These are phyloP conservation scores for Phytophthora tubulina DNA, from an alignment of 352 stramenopile genomes.

Conservation along the genomic window DNA sequence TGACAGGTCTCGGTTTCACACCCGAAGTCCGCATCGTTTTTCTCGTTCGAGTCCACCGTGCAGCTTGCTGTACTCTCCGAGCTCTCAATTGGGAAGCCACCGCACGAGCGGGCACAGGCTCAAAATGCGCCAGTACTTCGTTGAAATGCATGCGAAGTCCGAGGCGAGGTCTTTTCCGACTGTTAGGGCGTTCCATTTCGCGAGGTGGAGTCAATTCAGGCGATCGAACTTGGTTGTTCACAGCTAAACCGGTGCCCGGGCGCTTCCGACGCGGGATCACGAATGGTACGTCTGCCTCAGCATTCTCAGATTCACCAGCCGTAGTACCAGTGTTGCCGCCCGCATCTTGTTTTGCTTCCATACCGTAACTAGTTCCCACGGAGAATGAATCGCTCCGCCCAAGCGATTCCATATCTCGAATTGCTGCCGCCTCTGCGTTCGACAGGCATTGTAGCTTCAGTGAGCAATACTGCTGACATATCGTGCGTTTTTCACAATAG, in stretches of 20 bases:
- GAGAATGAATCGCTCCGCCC: conserved; percentile 3
- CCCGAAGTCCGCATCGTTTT: conserved; percentile 10
- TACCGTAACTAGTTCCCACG: not conserved
- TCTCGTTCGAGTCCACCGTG: conserved; percentile 1
- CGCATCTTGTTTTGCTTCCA: not conserved
- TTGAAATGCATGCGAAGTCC: conserved; percentile 25
- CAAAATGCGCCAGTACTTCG: conserved; percentile 22
- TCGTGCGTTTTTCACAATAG: conserved; percentile 50
- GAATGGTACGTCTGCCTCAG: conserved; percentile 16
- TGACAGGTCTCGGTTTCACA: no score
- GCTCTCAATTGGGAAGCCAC: conserved; percentile 6
- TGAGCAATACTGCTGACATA: conserved; percentile 62
- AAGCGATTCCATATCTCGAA: conserved; percentile 2
- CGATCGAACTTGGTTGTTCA: not conserved
- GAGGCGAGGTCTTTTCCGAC: conserved; percentile 14
- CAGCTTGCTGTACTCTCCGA: conserved; percentile 5
- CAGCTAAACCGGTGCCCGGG: not conserved
- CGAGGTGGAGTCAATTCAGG: not conserved
- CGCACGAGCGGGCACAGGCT: not conserved
- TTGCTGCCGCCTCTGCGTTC: conserved; percentile 23
- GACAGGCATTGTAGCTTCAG: conserved; percentile 50
- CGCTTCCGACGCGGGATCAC: conserved; percentile 50
- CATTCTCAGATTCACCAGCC: not conserved
- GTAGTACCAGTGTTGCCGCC: not conserved
- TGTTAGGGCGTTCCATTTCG: not conserved